A percentile compares a stretch with the other conserved stretches of the same genome.
Conservation (phyloP, 352 stramenopile genomes). For the Globisporangium paddicum region DNA sequence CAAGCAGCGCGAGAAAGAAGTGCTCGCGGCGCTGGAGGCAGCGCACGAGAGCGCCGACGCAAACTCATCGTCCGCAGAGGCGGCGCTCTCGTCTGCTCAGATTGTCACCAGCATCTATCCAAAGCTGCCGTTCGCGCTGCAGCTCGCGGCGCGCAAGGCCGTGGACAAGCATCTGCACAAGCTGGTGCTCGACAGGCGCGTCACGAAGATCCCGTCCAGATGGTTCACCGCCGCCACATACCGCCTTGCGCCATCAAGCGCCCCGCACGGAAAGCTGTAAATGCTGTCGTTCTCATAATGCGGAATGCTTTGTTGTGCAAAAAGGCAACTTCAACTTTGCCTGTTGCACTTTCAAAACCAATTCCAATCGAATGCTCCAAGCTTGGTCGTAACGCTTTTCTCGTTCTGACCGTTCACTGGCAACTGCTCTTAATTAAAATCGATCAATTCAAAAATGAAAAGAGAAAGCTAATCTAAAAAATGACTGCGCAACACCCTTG, state of each 20-base stretch:
- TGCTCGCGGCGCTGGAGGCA: constrained; percentile 38
- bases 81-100: constrained; percentile 29
- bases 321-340: background rate
- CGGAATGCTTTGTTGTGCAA: background rate
- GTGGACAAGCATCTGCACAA: constrained; percentile 67
- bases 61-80: background rate
- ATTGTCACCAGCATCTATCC: constrained; percentile 55
- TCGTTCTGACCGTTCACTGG: background rate
- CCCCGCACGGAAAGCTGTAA: background rate
- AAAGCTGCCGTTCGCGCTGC: constrained; percentile 45
- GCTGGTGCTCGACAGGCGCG: constrained; percentile 39
- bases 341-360: background rate
- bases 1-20: constrained; percentile 59
- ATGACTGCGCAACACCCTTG: background rate
- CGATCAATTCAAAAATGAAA: background rate
- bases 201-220: background rate
- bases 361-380: background rate
- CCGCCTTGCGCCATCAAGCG: background rate
- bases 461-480: background rate
- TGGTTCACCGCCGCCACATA: constrained; percentile 2
- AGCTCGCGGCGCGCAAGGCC: constrained; percentile 42
- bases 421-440: background rate
- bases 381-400: background rate
- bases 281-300: background rate
- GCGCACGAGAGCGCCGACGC: background rate